Evolutionary conservation across 225 moss, liverwort and hornwort genomes (phyloP), one percentile per base, ranked within the genome.

Genomic region (Pleurozium schreberi): DNA sequence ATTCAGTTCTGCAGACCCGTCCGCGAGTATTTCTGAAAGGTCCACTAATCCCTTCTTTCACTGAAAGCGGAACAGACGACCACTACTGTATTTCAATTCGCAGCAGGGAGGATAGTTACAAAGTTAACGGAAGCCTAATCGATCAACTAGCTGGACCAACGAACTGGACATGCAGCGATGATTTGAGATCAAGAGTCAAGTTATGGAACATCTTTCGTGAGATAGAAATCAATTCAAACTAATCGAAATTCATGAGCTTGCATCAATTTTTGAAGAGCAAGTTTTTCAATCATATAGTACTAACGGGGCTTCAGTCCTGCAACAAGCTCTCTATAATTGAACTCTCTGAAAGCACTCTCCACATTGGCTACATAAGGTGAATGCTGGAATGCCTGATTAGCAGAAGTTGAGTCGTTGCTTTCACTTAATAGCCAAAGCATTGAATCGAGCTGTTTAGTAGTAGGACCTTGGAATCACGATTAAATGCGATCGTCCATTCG

Each of bases 31-130:
- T 7, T 58, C n/a, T 16, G 26, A 78, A 57, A n/a, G n/a, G n/a
- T n/a, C 0, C 57, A 16, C 57, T 10, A 2, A 1, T 0, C n/a
- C n/a, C n/a, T n/a, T 78, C 6, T 79, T 11, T 18, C 38, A 4
- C 2, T 27, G 18, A 18, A n/a, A 28, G 79, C 0, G 11, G 79
- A 79, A 14, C 30, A 13, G 28, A 26, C n/a, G n/a, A n/a, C n/a
- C n/a, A n/a, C 65, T 38, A 12, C 8, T n/a, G 5, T 0, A 3
- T 19, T n/a, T n/a, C n/a, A 7, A 8, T 50, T 23, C 13, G 40
- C 36, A 23, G 40, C 67, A 21, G 13, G 69, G 40, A 69, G 69
- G 69, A 26, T 5, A n/a, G n/a, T n/a, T n/a, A 69, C 23, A 13
- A 38, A n/a, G n/a, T n/a, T n/a, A n/a, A 25, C 40, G 7, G n/a